Base-by-base conservation (phyloP, 164 flowering plant genomes). In the Kalanchoe fedtschenkoi region DNA sequence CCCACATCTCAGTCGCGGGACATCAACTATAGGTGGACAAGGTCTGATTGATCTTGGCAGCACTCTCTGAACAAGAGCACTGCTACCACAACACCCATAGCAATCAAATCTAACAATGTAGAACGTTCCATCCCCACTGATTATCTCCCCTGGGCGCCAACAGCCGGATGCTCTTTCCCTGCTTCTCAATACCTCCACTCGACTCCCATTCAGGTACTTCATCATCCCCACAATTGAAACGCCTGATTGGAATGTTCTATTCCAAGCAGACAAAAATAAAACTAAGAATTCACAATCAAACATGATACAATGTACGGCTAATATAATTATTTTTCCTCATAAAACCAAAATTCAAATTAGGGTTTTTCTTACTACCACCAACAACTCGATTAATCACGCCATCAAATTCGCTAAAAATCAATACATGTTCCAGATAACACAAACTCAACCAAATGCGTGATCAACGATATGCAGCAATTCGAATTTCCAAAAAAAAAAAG, bases 41-140 rank as follows among this genome's bases (percentile, higher is more conserved):
- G 32, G 56, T 51, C 56, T 51, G 26, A 51, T 7, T 11, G 32
- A 51, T 51, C 56, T 32, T 2, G 56, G 56, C 56, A 13, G 32
- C 9, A 51, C 56, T 17, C 17, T 29, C 56, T 51, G 56, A 13
- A 51, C 56, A 51, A 51, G 32, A 3, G 32, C 16, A 51, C 56
- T 51, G 28, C 32, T 15, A 51, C 30, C 17, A 51, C 56, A 51
- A 17, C 56, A 51, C 30, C 0, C 32, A 10, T 2, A 26, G 26
- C 17, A 30, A 51, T 51, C 56, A 51, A 51, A 51, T 51, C 32
- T 26, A 51, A 51, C 56, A 51, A 51, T 51, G 32, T 51, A 51
- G 17, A 51, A 26, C 15, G 17, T 51, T 28, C 56, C 56, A 51
- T 51, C 26, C 56, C 56, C 32, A 51, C 56, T 32, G 13, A 51